Conservation (phyloP, 768 basidiomycete species). For the Boletus rufocinnamomeus region DNA sequence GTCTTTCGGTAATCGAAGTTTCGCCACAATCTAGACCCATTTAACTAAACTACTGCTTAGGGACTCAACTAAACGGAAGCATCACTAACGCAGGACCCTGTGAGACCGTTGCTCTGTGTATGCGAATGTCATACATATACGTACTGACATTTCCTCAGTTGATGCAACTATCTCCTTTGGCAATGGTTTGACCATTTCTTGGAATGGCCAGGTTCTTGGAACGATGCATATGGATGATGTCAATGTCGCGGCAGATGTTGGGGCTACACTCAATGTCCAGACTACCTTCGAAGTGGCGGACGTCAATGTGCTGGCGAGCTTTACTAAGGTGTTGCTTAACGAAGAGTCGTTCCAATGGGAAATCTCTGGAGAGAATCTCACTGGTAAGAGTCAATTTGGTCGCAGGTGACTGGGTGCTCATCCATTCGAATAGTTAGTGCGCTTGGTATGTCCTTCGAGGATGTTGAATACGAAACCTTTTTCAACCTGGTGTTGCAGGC, state of each 20-base stretch:
- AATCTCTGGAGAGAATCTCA: constrained; percentile 64
- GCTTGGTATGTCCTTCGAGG: constrained; percentile 44
- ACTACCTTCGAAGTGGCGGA: constrained; percentile 61
- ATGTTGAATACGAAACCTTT: neutral
- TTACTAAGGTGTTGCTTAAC: constrained; percentile 66
- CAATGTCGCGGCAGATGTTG: constrained; percentile 59
- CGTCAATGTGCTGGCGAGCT: constrained; percentile 57
- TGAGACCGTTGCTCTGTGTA: constrained; percentile 35
- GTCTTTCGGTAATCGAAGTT: constrained; percentile 49
- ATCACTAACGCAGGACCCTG: constrained; percentile 75
- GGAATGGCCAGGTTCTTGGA: constrained; percentile 59
- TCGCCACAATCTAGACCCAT: neutral
- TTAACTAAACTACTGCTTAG: constrained; percentile 33
- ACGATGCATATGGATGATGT: constrained; percentile 62
- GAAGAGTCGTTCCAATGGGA: constrained; percentile 69
- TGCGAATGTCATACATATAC: neutral
- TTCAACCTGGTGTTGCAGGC: constrained; percentile 36
- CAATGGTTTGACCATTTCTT: constrained; percentile 58
- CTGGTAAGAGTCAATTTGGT: constrained; percentile 39
- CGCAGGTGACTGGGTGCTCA: constrained; percentile 2
- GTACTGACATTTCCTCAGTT: constrained; percentile 39
- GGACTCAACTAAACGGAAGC: constrained; percentile 54
- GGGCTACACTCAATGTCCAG: constrained; percentile 56
- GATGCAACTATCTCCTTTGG: constrained; percentile 70
- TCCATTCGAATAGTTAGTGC: constrained; percentile 47